Evolutionary conservation across 495 filamentous ascomycete genomes (phyloP), one percentile per base, ranked within the genome.

Genomic region (Penicillium canariense): DNA sequence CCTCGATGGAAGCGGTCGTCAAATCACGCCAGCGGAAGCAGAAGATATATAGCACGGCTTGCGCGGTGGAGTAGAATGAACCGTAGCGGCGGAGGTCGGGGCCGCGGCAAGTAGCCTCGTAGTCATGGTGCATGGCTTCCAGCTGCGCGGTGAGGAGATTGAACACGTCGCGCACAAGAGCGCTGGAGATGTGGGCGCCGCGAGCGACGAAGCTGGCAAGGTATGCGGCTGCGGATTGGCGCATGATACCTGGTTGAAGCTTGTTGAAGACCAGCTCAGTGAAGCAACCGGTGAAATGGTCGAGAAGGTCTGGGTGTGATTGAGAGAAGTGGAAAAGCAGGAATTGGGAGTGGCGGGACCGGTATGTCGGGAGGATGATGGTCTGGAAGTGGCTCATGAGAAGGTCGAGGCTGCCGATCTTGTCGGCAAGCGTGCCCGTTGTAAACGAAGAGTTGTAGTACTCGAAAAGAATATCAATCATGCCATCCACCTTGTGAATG

Each of bases 11-110:
- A 4, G 82, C 81, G 15, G 76, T 79, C 34, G 89, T 86, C 42
- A 99, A 75, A 53, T 97, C 93, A 32, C 88, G 85, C 93, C 93
- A 97, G 34, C 95, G 86, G 78, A 97, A 99, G 77, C 94, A 99
- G 78, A 97, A 99, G 46, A 97, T 96, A 74, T 97, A 96, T 28
- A 91, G 77, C 4, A 91, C 64, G 5, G 93, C 92, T 68, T 97
- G 93, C n/a, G 85, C 83, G 38, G 89, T 84, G 5, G 87, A 84
- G 72, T 99, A 97, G 70, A 95, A 97, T 6, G 88, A 81, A 15
- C 82, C 81, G 65, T 91, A 97, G 28, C 85, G 84, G 38, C 85
- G 82, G 23, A 93, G 83, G 69, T 97, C 91, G 0, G 94, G 92
- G 1, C 89, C 90, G 12, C 81, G 84, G 68, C 90, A 95, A 32